A percentile compares a stretch with the other conserved stretches of the same genome.
phyloP scores from a whole-genome alignment of 352 stramenopile species.

The Phytopythium oedochilum region DNA sequence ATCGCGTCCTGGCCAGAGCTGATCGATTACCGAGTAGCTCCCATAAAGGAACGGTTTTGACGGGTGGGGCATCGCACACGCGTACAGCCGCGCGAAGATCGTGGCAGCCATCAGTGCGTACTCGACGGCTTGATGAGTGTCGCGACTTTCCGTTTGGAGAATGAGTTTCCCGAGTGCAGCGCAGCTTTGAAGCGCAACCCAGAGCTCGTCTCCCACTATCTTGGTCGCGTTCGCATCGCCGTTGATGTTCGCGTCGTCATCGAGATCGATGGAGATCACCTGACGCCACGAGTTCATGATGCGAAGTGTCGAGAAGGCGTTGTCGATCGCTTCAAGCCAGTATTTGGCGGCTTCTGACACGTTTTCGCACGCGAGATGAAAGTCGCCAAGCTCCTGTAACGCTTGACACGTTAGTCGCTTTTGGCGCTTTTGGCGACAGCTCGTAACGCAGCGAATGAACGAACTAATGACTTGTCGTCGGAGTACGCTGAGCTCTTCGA shows the following conservation, averaged over 20 bases:
- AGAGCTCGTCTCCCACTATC: constrained; percentile 55
- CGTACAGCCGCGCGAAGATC: constrained; percentile 51
- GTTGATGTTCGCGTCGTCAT: constrained; percentile 12
- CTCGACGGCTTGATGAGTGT: constrained; percentile 40
- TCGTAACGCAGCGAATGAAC: constrained; percentile 45
- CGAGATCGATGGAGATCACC: constrained; percentile 16
- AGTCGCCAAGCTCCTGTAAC: constrained; percentile 69
- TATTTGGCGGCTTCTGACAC: constrained; percentile 36
- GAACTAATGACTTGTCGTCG: constrained; percentile 31
- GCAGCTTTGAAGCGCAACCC: constrained; percentile 46
- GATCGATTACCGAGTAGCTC: constrained; percentile 37
- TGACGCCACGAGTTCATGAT: constrained; percentile 46
- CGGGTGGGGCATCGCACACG: constrained; percentile 56
- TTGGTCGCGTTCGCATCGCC: constrained; percentile 12
- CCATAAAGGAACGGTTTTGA: constrained; percentile 54
- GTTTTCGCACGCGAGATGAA: constrained; percentile 48
- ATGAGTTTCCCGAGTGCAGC: constrained; percentile 51
- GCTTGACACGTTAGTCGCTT: constrained; percentile 50
- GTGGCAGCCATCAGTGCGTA: constrained; percentile 63
- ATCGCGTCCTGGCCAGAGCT: constrained; percentile 58
- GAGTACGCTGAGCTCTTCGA: constrained; percentile 6
- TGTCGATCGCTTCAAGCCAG: constrained; percentile 75
- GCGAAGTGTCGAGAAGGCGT: constrained; percentile 57
- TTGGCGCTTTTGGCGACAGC: constrained; percentile 65
- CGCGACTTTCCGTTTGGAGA: constrained; percentile 26